Evolutionary conservation across 306 rosid species (phyloP).

Genomic region (Prunus campanulata): DNA sequence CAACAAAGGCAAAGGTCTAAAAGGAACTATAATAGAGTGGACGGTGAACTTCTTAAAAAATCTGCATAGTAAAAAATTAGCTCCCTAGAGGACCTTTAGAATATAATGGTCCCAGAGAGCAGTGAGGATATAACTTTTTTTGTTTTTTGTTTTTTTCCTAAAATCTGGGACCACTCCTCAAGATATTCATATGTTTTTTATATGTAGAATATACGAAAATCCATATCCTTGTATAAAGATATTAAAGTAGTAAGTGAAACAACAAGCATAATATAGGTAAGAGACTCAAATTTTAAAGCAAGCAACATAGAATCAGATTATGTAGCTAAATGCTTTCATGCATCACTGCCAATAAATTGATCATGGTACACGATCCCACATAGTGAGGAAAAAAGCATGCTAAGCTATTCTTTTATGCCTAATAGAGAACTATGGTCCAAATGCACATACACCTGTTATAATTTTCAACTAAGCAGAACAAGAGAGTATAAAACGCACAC

Average conservation of each 20-base stretch:
- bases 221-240: neutral
- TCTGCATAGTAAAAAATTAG: neutral
- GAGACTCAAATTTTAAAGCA: neutral
- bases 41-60: neutral
- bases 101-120: neutral
- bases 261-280: neutral
- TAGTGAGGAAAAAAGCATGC: neutral
- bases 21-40: neutral
- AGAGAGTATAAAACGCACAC: neutral
- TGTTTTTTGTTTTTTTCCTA: neutral
- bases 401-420: neutral
- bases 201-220: neutral
- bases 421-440: neutral
- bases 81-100: neutral
- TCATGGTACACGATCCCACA: neutral
- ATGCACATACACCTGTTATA: neutral
- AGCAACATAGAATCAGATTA: neutral
- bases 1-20: neutral
- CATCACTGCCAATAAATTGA: neutral
- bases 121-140: neutral
- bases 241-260: neutral
- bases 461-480: neutral
- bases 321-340: neutral
- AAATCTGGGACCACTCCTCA: neutral
- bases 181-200: neutral